These are phyloP conservation scores for Saccharomycopsis hybrid DNA, from an alignment of 1,139 yeast genomes.

Conservation along the genomic window DNA sequence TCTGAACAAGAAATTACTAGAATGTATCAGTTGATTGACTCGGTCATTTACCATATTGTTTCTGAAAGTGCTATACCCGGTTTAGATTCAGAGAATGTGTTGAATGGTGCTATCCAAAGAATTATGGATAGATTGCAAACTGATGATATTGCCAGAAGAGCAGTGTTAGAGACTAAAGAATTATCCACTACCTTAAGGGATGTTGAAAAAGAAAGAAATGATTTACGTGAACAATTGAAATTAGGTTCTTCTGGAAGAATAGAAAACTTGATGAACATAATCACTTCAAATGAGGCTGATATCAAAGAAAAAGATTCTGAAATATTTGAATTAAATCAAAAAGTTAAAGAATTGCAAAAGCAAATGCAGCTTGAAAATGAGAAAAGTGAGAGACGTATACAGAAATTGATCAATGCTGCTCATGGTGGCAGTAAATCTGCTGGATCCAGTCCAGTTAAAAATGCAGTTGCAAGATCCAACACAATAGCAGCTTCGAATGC, in stretches of 20 bases:
- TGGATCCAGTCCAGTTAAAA: conserved; percentile 23
- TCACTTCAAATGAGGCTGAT: conserved; percentile 7
- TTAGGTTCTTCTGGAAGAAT: conserved; percentile 66
- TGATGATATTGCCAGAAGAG: conserved; percentile 77
- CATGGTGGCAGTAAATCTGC: conserved; percentile 33
- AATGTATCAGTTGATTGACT: conserved; percentile 44
- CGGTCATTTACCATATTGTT: conserved; percentile 62
- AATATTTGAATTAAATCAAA: conserved; percentile 42
- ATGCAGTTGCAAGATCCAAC: conserved; percentile 16
- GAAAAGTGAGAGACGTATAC: conserved; percentile 63
- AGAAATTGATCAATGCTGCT: conserved; percentile 41
- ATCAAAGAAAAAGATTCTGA: conserved; percentile 45
- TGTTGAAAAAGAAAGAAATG: conserved; percentile 65
- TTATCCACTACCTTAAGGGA: conserved; percentile 51
- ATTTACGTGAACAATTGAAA: conserved; percentile 57
- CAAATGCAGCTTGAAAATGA: conserved; percentile 60
- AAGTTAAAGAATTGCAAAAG: conserved; percentile 34
- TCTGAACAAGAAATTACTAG: conserved; percentile 32
- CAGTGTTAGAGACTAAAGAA: conserved; percentile 61
- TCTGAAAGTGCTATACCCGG: conserved; percentile 41
- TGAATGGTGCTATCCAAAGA: conserved; percentile 69
- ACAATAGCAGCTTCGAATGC: neutral
- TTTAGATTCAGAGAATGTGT: conserved; percentile 49
- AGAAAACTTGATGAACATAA: conserved; percentile 36
- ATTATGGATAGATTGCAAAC: conserved; percentile 69